A percentile compares a stretch with the other conserved stretches of the same genome.
Evolutionary conservation across 495 filamentous ascomycete genomes (phyloP).

Genomic region (Lasiosphaeriaceae sp.): DNA sequence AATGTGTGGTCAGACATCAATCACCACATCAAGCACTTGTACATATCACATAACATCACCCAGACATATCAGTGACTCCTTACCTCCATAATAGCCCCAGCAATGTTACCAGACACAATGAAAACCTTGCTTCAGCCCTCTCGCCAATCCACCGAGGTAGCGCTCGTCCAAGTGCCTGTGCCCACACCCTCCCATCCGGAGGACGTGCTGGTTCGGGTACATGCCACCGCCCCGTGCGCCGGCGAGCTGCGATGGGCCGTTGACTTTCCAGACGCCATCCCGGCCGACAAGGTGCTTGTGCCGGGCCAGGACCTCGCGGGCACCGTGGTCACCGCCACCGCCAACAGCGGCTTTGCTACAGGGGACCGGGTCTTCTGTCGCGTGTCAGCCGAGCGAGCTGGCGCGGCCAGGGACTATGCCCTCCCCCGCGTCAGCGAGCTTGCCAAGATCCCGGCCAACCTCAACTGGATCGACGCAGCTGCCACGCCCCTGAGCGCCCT

Average conservation of each 20-base stretch:
- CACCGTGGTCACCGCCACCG: slow-evolving; percentile 35
- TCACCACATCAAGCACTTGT: too few relatives aligned
- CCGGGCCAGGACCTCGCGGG: slow-evolving; percentile 54
- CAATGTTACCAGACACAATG: slow-evolving; percentile 25
- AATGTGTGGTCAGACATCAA: too few relatives aligned
- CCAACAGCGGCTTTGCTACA: slow-evolving; percentile 45
- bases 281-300: slow-evolving; percentile 40
- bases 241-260: slow-evolving; percentile 50
- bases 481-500: slow-evolving; percentile 55
- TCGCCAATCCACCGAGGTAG: slow-evolving; percentile 15
- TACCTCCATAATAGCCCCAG: slow-evolving; percentile 11
- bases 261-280: slow-evolving; percentile 38
- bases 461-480: slow-evolving; percentile 52
- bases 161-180: slow-evolving; percentile 22
- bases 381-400: slow-evolving; percentile 40
- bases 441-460: slow-evolving; percentile 46
- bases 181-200: slow-evolving; percentile 27
- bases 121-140: slow-evolving; percentile 29
- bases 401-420: slow-evolving; percentile 56
- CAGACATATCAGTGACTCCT: too few relatives aligned
- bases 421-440: slow-evolving; percentile 28
- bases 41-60: too few relatives aligned
- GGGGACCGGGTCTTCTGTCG: slow-evolving; percentile 62
- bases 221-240: slow-evolving; percentile 52
- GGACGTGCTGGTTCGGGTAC: slow-evolving; percentile 59